phyloP scores from a whole-genome alignment of 257 asterid genomes.

The Scutellaria barbata region DNA sequence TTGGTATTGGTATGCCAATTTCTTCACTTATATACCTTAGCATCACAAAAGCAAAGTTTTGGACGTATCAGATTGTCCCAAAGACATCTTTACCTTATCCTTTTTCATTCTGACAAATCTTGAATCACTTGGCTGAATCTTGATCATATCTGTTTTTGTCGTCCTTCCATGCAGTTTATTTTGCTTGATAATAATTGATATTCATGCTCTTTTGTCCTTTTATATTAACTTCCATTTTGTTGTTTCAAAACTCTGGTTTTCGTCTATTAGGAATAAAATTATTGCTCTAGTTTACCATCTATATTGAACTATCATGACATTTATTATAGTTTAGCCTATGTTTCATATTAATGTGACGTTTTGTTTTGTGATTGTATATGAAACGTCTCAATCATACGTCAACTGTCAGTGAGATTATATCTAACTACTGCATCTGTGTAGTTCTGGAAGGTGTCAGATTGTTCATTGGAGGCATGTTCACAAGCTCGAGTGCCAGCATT shows the following conservation, averaged over 20 bases:
- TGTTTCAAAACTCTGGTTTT: not conserved
- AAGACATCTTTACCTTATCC: not conserved
- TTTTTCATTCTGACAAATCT: not conserved
- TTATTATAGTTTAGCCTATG: not conserved
- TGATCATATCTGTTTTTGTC: not conserved
- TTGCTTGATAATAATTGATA: not conserved
- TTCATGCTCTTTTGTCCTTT: not conserved
- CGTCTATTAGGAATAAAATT: not conserved
- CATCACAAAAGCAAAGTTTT: no score
- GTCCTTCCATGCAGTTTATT: not conserved
- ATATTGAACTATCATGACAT: not conserved
- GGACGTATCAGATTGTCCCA: constrained; percentile 7
- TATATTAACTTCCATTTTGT: not conserved
- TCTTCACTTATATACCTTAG: constrained; percentile 18
- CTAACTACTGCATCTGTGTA: constrained; percentile 38
- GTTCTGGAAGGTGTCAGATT: constrained; percentile 91
- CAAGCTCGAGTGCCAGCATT: constrained; percentile 79
- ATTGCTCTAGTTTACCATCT: no score
- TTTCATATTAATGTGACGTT: not conserved
- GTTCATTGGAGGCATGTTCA: constrained; percentile 88
- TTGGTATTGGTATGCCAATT: constrained; percentile 75
- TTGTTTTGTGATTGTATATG: not conserved
- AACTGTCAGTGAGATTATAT: constrained; percentile 19
- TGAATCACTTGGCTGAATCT: not conserved
- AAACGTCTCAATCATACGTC: constrained; percentile 4